Base-by-base conservation (phyloP, 805 yeast species). In the Wickerhamomyces pijperi region DNA sequence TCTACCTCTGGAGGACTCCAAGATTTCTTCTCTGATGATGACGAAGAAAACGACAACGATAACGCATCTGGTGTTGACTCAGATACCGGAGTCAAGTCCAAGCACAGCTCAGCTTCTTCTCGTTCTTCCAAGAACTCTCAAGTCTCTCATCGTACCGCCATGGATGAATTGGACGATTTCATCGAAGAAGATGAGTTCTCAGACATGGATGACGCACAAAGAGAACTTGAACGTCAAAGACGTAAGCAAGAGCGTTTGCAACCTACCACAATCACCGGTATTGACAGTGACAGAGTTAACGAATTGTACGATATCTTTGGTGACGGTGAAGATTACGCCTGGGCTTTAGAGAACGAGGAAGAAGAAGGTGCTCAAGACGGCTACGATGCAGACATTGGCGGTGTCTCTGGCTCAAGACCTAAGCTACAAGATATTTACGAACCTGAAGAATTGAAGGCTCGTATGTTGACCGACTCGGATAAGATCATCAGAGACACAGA, bases 111-210 rank as follows among this genome's bases (percentile, higher is more conserved):
- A 5, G 46, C 38, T 16, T 25, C 29, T 25, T 25, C 29, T 14
- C 29, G 29, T 25, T 25, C 29, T 8, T 25, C 29, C 29, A 25
- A 25, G 29, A 21, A 21, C 23, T 21, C 23, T 21, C 41, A 36
- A 16, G 29, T 39, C 18, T 39, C 44, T 23, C 40, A 60, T 49
- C 34, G 60, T 50, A 17, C 68, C 44, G 28, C 61, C 59, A 60
- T 76, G 47, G 95, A 87, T 55, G 97, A 92, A 59, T 77, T 90
- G 51, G 98, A 87, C 57, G 98, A 88, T 56, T 92, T 92, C 63
- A 92, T 92, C 49, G 98, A 90, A 61, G 97, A 90, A 44, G 98
- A 92, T 60, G 97, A 88, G 58, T 82, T 82, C 53, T 84, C 94
- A 8, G 97, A 86, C 50, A 95, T 87, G 53, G 87, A 80, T 45